Conservation (phyloP, 2,329 filamentous ascomycete species). For the Neonectria faginata region DNA sequence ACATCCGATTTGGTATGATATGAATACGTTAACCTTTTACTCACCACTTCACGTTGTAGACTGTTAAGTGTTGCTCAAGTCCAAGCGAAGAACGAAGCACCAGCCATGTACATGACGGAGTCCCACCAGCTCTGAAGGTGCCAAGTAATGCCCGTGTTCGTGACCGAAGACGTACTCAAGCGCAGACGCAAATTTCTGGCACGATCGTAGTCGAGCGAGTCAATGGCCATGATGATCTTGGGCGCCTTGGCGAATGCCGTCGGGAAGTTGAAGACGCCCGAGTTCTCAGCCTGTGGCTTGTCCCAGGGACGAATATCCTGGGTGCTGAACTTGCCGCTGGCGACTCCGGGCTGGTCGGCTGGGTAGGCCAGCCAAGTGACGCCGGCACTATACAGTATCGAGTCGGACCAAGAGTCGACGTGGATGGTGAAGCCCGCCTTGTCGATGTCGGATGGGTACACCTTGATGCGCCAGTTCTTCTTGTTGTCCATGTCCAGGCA, state of each 20-base stretch:
- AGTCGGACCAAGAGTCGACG: slow-evolving; percentile 28
- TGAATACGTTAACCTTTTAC: too few relatives aligned
- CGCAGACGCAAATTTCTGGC: slow-evolving; percentile 13
- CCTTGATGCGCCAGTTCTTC: slow-evolving; percentile 27
- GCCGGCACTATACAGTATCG: slow-evolving; percentile 11
- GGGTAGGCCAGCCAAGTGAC: slow-evolving; percentile 32
- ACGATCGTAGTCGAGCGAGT: slow-evolving; percentile 9
- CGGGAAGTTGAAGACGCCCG: background rate
- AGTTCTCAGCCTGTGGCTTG: background rate
- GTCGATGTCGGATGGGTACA: slow-evolving; percentile 15
- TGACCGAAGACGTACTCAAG: slow-evolving; percentile 5
- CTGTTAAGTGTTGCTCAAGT: background rate
- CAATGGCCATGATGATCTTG: slow-evolving; percentile 24
- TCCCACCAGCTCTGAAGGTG: slow-evolving; percentile 24
- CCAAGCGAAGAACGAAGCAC: background rate
- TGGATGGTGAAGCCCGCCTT: slow-evolving; percentile 26
- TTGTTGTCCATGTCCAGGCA: slow-evolving; percentile 26
- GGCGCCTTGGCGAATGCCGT: slow-evolving; percentile 4
- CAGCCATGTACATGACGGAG: slow-evolving; percentile 10
- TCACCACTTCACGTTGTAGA: background rate
- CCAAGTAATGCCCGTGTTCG: slow-evolving; percentile 18
- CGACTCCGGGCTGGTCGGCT: slow-evolving; percentile 16
- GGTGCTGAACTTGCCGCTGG: slow-evolving; percentile 30
- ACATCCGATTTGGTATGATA: background rate
- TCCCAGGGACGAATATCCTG: slow-evolving; percentile 10